Evolutionary conservation across 2,329 filamentous ascomycete species (phyloP).

Genomic region (Celoporthe dispersa): DNA sequence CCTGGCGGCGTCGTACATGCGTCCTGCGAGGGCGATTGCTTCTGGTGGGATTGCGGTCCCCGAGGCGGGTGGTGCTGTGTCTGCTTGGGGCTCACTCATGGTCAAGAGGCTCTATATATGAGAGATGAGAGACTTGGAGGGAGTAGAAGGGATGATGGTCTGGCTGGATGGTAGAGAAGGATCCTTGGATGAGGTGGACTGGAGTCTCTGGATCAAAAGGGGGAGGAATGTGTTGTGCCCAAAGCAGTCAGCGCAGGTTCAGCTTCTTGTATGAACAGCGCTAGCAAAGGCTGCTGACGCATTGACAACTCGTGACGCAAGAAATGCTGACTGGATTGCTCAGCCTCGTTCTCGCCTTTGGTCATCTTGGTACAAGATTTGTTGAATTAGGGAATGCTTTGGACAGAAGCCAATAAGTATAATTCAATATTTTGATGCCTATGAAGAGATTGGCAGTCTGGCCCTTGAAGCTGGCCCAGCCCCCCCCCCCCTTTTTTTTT

Average conservation of each 20-base stretch:
- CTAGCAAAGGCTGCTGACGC: constrained; percentile 3
- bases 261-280: neutral
- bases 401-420: no score
- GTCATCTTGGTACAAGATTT: no score
- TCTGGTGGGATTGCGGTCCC: constrained; percentile 57
- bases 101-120: neutral
- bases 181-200: neutral
- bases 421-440: no score
- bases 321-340: neutral
- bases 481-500: no score
- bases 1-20: constrained; percentile 70
- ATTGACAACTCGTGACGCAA: neutral
- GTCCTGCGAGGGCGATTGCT: constrained; percentile 67
- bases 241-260: neutral
- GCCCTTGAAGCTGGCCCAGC: no score
- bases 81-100: constrained; percentile 13
- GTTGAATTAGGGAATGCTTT: no score
- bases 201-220: neutral
- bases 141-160: neutral
- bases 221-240: neutral
- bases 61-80: neutral
- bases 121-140: neutral
- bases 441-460: no score
- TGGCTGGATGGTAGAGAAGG: neutral
- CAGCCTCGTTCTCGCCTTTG: neutral